Base-by-base conservation (phyloP, 2,329 filamentous ascomycete genomes). In the Cladosporium sphaerospermum region DNA sequence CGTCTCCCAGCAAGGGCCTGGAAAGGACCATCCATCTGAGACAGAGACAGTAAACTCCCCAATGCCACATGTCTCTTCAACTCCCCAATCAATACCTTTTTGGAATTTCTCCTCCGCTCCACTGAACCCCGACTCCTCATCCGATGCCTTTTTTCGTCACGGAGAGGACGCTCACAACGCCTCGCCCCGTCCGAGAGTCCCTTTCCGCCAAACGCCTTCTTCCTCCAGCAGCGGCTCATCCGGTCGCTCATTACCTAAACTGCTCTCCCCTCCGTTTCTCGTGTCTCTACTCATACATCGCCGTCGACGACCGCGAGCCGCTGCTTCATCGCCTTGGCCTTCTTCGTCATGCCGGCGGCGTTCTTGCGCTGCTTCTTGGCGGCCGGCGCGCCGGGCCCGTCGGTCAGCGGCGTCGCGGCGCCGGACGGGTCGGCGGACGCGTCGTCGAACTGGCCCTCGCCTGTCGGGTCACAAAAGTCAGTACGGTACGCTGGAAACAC, bases 381-480 rank as follows among this genome's bases (percentile, higher is more conserved):
- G 65, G 61, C 70, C 66, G 33, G 79, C 14, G 48, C 32, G 18
- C n/a, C 13, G 9, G 36, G 36, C 13, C 45, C 64, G 28, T 67
- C 68, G 16, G 69, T 67, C 46, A 86, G 79, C 0, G 90, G 91
- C 1, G 93, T 96, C 3, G 88, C 89, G 0, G 90, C 84, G 34
- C 91, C 93, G 2, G 88, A 95, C 19, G 83, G 82, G 66, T 95
- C 93, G 61, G 85, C 86, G 62, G 80, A 85, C 68, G 95, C 90
- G 63, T 97, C 92, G 62, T 97, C 92, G 72, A 99, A 99, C 69
- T 96, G 84, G 56, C 93, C 93, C 78, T 99, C 93, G 64, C 92
- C 92, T 97, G 65, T 50, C 3, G n/a, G n/a, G n/a, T 33, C 40
- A 23, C 33, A 6, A 45, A 39, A 2, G 63, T 78, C 67, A 73